Evolutionary conservation across 2,329 filamentous ascomycete species (phyloP), one percentile per base, ranked within the genome.

Genomic region (Tolypocladium cylindrosporum): DNA sequence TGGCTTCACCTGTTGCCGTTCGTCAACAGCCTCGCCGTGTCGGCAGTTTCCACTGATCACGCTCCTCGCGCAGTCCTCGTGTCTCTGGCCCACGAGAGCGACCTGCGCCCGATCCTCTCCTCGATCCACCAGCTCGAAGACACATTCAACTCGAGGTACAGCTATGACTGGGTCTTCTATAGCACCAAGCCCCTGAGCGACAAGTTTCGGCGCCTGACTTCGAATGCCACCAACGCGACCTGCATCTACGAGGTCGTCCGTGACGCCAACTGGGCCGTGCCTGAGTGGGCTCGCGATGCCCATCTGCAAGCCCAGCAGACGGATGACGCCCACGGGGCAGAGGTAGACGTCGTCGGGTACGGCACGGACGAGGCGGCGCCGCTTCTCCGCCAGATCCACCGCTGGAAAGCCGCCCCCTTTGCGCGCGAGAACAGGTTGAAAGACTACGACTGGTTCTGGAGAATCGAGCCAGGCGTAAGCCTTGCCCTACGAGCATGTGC

Each of bases 121-220:
- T 70, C 71, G 21, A 69, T 95, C 77, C 73, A 73, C 37, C 88
- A 95, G 66, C 61, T 75, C 3, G 72, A 75, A 58, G 62, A 68
- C 5, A 66, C 66, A 1, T 95, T 90, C 86, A 95, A 95, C 68
- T 75, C 77, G 67, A 90, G 90, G 62, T 88, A 91, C 76, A 88
- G 88, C 66, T 95, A 95, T 68, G 88, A 91, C 51, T 95, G 90
- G 88, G 87, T 89, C 48, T 93, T 95, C 75, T 90, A 94, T 79
- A 94, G 92, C 72, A 85, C 91, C 65, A 82, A 87, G 56, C 85
- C 86, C 4, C 91, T 95, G 68, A 86, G 85, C 4, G 83, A 89
- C 10, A 84, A 88, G 59, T 95, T 95, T 77, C 92, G 89, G 69
- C 74, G 75, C 41, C 75, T 77, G 59, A 90, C 88, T 0, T 78